A percentile compares a stretch with the other conserved stretches of the same genome.
These are phyloP conservation scores for Cladosporium sp. DNA, from an alignment of 2,329 filamentous ascomycete species.

Conservation along the genomic window DNA sequence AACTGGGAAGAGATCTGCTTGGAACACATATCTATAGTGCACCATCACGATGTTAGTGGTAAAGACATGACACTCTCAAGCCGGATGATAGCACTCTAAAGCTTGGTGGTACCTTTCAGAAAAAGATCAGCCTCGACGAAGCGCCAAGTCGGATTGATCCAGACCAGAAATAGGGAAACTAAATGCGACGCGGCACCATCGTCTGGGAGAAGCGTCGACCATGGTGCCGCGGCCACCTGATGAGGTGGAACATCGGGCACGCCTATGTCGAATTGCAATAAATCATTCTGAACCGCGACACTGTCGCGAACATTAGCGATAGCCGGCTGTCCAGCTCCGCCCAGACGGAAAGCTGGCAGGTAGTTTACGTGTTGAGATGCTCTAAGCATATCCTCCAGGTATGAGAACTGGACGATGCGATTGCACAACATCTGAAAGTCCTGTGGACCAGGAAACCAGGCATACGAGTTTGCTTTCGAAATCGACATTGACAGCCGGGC, in stretches of 20 bases:
- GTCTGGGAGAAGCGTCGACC: conserved; percentile 9
- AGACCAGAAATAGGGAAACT: conserved; percentile 14
- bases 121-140: conserved; percentile 17
- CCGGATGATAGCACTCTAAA: too few relatives aligned
- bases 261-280: neutral
- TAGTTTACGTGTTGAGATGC: neutral
- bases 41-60: too few relatives aligned
- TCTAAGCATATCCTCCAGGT: neutral
- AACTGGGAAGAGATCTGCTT: neutral
- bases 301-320: neutral
- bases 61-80: neutral
- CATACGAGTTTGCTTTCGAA: neutral
- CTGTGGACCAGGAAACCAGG: neutral
- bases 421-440: neutral
- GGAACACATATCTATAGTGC: conserved; percentile 13
- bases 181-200: conserved; percentile 15
- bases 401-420: neutral
- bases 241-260: neutral
- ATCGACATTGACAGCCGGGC: conserved; percentile 6
- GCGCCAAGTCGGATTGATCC: conserved; percentile 17
- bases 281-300: neutral
- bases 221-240: conserved; percentile 9
- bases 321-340: neutral
- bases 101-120: conserved; percentile 7
- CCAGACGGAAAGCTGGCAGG: neutral